Conservation (phyloP, 1,284 basidiomycete genomes). For the Tylopilus sp. region DNA sequence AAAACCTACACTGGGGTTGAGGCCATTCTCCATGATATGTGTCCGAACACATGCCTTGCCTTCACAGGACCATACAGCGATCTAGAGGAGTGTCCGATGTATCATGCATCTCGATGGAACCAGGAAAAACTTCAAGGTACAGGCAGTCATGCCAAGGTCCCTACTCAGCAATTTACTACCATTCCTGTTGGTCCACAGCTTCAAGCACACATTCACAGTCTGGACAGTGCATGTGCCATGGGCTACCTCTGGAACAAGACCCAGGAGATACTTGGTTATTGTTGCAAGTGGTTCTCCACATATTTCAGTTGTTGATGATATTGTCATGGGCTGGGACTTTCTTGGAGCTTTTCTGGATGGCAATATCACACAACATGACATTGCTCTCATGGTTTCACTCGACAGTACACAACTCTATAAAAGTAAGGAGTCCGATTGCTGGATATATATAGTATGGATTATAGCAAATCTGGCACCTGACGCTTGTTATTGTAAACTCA, state of each 20-base stretch:
- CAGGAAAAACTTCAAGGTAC: conserved; percentile 1
- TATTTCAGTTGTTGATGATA: neutral
- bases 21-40: conserved; percentile 15
- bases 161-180: neutral
- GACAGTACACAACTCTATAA: neutral
- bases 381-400: neutral
- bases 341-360: neutral
- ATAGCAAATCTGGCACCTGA: neutral
- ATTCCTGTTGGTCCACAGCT: conserved; percentile 2
- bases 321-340: conserved; percentile 4
- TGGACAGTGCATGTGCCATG: neutral
- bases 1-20: neutral
- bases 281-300: no score
- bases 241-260: neutral
- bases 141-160: neutral
- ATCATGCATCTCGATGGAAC: neutral
- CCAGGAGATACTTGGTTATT: no score
- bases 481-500: neutral
- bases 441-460: conserved; percentile 9
- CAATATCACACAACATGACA: neutral
- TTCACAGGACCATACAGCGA: conserved; percentile 6
- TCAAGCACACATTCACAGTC: neutral
- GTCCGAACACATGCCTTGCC: conserved; percentile 11
- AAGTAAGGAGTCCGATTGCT: neutral
- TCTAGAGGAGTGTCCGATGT: conserved; percentile 1